A percentile compares a stretch with the other conserved stretches of the same genome.
Conservation (phyloP, 192 early-diverging fungal species). For the Rhizophagus clarus region DNA sequence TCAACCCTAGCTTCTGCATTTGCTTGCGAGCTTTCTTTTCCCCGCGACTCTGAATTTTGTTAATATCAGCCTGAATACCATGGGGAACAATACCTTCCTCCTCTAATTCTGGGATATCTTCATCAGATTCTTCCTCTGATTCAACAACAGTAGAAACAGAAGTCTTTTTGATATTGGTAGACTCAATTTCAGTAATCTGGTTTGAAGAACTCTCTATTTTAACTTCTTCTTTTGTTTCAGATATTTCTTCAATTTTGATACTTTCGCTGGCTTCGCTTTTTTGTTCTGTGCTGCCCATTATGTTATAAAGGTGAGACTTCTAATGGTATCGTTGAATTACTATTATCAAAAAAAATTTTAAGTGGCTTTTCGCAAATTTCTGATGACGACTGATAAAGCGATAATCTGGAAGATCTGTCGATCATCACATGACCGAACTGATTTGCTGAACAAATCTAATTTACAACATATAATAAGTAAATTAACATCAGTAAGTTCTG, state of each 20-base stretch:
- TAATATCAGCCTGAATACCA: slow-evolving; percentile 30
- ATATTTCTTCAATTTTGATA: neutral
- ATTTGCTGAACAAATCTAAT: too few relatives aligned
- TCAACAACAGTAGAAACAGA: slow-evolving; percentile 18
- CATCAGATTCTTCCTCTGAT: slow-evolving; percentile 42
- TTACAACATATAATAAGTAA: too few relatives aligned
- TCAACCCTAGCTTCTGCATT: slow-evolving; percentile 87
- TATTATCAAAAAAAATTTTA: too few relatives aligned
- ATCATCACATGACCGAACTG: too few relatives aligned
- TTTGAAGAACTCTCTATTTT: neutral
- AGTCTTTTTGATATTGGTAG: slow-evolving; percentile 1
- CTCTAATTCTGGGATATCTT: slow-evolving; percentile 45
- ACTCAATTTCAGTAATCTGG: neutral
- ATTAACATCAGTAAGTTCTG: too few relatives aligned
- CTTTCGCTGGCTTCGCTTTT: neutral
- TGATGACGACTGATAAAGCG: too few relatives aligned
- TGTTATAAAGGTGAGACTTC: neutral
- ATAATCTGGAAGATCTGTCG: too few relatives aligned
- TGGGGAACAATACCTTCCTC: slow-evolving; percentile 25
- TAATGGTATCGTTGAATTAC: neutral
- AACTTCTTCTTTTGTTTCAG: neutral
- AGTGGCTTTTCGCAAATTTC: too few relatives aligned
- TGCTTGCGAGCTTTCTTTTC: slow-evolving; percentile 99
- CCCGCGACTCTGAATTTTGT: slow-evolving; percentile 67
- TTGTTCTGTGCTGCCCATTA: neutral